Conservation (phyloP, 768 basidiomycete species). For the Tulasnella sp. region DNA sequence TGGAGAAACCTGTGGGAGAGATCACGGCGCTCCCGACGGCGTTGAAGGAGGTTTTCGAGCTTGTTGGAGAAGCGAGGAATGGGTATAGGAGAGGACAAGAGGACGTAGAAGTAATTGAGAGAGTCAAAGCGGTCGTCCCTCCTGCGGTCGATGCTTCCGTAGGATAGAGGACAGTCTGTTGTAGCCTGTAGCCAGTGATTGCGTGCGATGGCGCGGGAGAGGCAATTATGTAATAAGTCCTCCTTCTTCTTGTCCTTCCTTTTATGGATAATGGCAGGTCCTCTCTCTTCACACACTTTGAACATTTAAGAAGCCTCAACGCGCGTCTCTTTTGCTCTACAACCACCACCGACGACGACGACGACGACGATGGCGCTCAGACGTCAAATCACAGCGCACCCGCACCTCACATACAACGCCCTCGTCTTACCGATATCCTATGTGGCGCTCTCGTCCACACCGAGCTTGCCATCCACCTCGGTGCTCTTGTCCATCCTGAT, state of each 20-base stretch:
- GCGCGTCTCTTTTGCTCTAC: background rate
- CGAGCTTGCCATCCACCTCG: background rate
- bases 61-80: background rate
- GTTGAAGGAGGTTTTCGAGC: conserved; percentile 1
- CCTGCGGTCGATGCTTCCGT: no score
- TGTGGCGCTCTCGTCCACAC: background rate
- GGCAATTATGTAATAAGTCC: background rate
- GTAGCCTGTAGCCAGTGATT: background rate
- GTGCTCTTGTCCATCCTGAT: background rate
- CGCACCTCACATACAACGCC: background rate
- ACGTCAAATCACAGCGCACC: background rate
- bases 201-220: background rate
- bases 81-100: background rate
- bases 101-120: background rate
- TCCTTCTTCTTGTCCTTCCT: background rate
- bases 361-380: background rate
- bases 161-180: no score
- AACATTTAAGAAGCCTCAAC: background rate
- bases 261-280: background rate
- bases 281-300: background rate
- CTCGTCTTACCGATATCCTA: background rate
- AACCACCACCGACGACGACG: background rate
- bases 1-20: background rate
- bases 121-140: background rate
- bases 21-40: background rate